Conservation (phyloP, 257 asterid species). For the Solanum sejunctum region DNA sequence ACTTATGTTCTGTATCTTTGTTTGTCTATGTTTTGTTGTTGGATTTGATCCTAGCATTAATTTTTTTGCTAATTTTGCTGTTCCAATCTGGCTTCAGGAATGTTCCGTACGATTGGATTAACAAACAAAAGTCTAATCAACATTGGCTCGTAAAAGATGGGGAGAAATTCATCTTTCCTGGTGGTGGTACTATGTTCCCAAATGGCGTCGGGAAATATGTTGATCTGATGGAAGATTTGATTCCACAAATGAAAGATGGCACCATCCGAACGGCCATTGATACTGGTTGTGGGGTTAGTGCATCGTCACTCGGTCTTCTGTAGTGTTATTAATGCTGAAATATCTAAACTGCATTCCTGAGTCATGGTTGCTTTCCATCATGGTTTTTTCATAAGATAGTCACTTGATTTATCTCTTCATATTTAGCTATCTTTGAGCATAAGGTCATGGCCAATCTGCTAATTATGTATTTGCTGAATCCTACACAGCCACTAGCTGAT, state of each 20-base stretch:
- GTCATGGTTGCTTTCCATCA: too few relatives aligned
- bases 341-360: background rate
- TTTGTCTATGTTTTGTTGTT: background rate
- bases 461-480: background rate
- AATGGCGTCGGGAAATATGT: conserved; percentile 80
- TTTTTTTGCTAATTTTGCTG: background rate
- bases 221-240: conserved; percentile 71
- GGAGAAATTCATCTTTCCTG: conserved; percentile 89
- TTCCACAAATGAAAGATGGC: conserved; percentile 93
- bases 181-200: conserved; percentile 99
- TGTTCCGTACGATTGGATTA: conserved; percentile 96
- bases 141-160: conserved; percentile 96
- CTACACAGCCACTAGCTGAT: background rate
- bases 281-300: conserved; percentile 99
- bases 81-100: conserved; percentile 31
- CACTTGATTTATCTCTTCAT: background rate
- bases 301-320: background rate
- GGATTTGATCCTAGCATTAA: background rate
- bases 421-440: background rate
- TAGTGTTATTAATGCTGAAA: background rate
- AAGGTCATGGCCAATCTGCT: background rate
- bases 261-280: conserved; percentile 86
- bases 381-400: background rate
- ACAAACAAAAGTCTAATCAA: conserved; percentile 86
- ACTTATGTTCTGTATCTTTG: background rate